phyloP scores from a whole-genome alignment of 176 grass and related monocot genomes.

The Urochloa ruziziensis region DNA sequence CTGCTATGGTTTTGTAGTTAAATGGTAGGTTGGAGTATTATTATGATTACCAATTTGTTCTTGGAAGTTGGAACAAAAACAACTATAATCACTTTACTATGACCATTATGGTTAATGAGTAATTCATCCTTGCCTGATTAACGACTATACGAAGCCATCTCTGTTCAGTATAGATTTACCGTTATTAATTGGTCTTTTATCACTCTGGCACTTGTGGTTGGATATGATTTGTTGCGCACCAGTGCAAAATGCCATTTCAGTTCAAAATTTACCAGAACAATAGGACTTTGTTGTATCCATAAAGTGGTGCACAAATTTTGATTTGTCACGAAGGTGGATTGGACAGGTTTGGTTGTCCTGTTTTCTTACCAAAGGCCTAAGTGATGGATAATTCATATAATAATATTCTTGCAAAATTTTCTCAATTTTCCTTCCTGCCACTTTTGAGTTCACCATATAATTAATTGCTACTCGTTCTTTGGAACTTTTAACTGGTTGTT shows the following conservation, averaged over 20 bases:
- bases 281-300: background rate
- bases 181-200: conserved; percentile 11
- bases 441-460: background rate
- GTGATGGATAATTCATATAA: background rate
- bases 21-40: background rate
- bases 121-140: conserved; percentile 2
- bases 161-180: background rate
- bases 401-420: background rate
- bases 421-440: background rate
- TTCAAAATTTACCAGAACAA: background rate
- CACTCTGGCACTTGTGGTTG: background rate
- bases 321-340: background rate
- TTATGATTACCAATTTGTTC: background rate
- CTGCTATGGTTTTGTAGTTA: background rate
- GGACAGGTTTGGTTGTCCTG: background rate
- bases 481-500: background rate
- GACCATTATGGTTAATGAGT: background rate
- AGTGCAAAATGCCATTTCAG: conserved; percentile 17
- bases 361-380: background rate
- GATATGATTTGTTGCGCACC: background rate
- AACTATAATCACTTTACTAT: background rate
- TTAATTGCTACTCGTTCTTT: background rate
- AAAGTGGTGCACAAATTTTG: background rate
- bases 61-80: conserved; percentile 7
- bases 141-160: background rate